phyloP scores from a whole-genome alignment of 2,329 filamentous ascomycete species.

The Pseudogymnoascus destructans region DNA sequence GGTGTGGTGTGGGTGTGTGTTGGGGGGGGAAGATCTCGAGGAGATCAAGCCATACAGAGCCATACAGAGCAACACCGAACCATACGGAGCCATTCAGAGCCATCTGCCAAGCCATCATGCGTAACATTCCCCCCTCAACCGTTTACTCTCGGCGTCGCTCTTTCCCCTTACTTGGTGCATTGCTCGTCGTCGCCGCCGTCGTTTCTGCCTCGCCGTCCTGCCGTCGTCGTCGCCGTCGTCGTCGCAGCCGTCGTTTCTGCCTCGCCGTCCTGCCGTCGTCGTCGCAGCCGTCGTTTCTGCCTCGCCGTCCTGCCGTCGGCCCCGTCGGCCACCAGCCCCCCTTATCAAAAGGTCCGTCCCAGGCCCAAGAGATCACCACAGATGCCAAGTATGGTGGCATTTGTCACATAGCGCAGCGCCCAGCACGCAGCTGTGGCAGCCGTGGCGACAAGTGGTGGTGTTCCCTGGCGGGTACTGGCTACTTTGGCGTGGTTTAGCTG shows the following conservation, averaged over 20 bases:
- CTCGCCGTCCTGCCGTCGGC: background rate
- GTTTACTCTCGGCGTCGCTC: conserved; percentile 1
- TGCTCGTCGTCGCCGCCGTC: background rate
- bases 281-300: background rate
- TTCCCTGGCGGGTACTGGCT: background rate
- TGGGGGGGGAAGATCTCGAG: background rate
- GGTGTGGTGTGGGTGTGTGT: background rate
- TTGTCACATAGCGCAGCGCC: conserved; percentile 49
- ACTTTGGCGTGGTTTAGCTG: background rate
- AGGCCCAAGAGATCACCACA: background rate
- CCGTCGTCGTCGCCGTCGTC: background rate
- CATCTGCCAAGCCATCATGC: background rate
- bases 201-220: background rate
- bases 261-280: background rate
- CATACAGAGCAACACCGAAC: background rate
- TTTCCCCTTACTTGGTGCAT: background rate
- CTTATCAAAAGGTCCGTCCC: background rate
- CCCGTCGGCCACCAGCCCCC: background rate
- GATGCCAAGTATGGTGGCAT: conserved; percentile 2
- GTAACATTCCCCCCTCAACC: background rate
- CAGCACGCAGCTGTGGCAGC: conserved; percentile 48
- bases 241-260: background rate
- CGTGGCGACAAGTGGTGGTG: background rate
- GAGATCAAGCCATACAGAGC: background rate
- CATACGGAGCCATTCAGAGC: background rate